Evolutionary conservation across 2,329 filamentous ascomycete species (phyloP), one percentile per base, ranked within the genome.

Genomic region (Cephalotrichum gorgonifer): DNA sequence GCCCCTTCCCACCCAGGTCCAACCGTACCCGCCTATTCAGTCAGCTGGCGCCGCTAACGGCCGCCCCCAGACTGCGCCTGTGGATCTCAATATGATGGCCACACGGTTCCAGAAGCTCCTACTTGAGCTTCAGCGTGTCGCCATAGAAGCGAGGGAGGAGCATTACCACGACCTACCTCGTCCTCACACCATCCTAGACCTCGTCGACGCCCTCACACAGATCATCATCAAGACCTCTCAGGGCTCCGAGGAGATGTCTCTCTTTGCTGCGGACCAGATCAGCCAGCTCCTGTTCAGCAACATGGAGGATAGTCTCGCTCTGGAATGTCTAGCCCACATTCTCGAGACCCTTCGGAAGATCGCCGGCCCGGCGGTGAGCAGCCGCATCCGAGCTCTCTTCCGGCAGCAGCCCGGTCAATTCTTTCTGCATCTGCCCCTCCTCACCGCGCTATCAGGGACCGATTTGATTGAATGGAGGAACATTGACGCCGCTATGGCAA

Each of bases 401-500:
- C 72, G 73, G 50, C 70, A 78, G 51, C 77, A 81, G 55, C 70
- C 76, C 1, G 73, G 74, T 1, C 66, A 75, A 22, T 69, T 68
- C 46, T 75, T 83, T 53, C 65, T 83, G 9, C 77, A 75, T 54
- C 63, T 82, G 20, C 73, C 77, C 17, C 65, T 84, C 2, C 72
- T 82, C 43, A 67, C 73, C 11, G 76, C 78, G 3, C 62, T 85
- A 38, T 67, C 79, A 41, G 72, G 72, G 31, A 80, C 78, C 2
- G 79, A 83, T 48, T 69, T 84, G 33, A 58, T 85, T 7, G 79
- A 83, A 55, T 79, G 80, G 72, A 70, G 71, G 47, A 75, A 75
- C 47, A 78, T 90, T 45, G 86, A 90, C 58, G 73, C 78, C 22
- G 82, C 86, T 47, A 76, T 90, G 55, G 79, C 87, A 7, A 84